Base-by-base conservation (phyloP, 2,329 filamentous ascomycete genomes). In the Fusarium sp. region DNA sequence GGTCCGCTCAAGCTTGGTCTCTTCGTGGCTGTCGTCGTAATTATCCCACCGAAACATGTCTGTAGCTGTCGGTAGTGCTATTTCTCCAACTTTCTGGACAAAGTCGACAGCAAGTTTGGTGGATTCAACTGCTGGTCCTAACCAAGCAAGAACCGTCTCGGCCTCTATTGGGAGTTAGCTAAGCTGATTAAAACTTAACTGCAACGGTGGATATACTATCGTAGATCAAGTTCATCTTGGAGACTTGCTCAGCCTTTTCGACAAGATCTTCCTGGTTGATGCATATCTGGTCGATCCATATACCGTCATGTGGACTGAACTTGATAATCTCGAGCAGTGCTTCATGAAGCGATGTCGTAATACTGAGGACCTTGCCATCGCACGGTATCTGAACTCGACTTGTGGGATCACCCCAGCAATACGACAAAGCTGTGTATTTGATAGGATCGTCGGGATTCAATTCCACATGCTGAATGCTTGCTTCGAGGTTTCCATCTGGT, bases 261-360 rank as follows among this genome's bases (percentile, higher is more conserved):
- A 3, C 6, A 10, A 63, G 8, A 10, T 72, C 51, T 0, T 43
- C 39, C 15, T 71, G 68, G 15, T 71, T 72, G 28, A 71, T 71
- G 8, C 67, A 72, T 22, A 71, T 65, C 24, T 72, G 68, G 15
- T 72, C 69, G 11, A 72, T 56, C 68, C 68, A 71, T 3, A 72
- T 8, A 20, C 57, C n/a, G 2, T 59, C 36, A 5, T 64, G 44
- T 0, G 66, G 69, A 9, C 50, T 64, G 11, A 59, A 61, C 22
- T 59, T 63, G 39, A 48, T 24, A 3, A 67, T 50, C n/a, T 58
- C 62, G 0, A 43, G 2, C 7, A 72, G 34, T 1, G 65, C 58
- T 38, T 69, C 62, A 8, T 64, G 38, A 5, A 72, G 54, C 3
- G 69, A 45, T 2, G 53, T 43, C 1, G 69, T 72, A 17, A 72